Evolutionary conservation across 2,329 filamentous ascomycete species (phyloP), one percentile per base, ranked within the genome.

Genomic region (Drechslerella stenobrocha): DNA sequence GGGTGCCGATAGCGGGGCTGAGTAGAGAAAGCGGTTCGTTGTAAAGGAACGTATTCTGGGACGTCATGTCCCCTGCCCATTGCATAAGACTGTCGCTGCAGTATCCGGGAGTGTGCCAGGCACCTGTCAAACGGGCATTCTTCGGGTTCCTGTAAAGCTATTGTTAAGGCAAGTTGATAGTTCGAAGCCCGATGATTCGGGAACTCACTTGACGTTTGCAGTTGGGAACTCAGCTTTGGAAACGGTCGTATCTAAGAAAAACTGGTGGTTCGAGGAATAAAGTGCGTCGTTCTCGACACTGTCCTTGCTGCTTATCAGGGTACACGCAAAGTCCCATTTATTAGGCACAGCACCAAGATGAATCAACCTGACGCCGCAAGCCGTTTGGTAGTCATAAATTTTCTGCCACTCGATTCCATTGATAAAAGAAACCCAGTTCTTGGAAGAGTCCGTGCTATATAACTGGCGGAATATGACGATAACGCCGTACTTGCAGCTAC

Each of bases 331-430:
- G 72, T 40, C 75, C 74, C 23, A 72, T 74, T 70, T 76, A 75
- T 71, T 82, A 81, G 71, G 79, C 82, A 7, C 84, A 3, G 81
- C 81, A 72, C 84, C 82, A 18, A 83, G 75, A 47, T 83, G 81
- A 26, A 85, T 82, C 81, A 85, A 82, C 24, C 83, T 79, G 9
- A 83, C 81, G 18, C 82, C 81, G 30, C 56, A 67, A 11, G 20
- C 13, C 26, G 32, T 77, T 74, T 86, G 83, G 70, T 86, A 86
- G 50, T 78, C 77, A 70, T 82, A 84, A 2, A 86, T 74, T 42
- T 78, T 73, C 26, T 80, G 77, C 81, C 81, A 84, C 76, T 86
- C 83, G 40, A 78, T 78, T 3, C 77, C 72, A 7, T 81, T 83
- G 64, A 86, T 74, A 37, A 81, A 82, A 71, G 80, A 83, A 53